phyloP scores from a whole-genome alignment of 768 basidiomycete species.

The Heimioporus sp. region DNA sequence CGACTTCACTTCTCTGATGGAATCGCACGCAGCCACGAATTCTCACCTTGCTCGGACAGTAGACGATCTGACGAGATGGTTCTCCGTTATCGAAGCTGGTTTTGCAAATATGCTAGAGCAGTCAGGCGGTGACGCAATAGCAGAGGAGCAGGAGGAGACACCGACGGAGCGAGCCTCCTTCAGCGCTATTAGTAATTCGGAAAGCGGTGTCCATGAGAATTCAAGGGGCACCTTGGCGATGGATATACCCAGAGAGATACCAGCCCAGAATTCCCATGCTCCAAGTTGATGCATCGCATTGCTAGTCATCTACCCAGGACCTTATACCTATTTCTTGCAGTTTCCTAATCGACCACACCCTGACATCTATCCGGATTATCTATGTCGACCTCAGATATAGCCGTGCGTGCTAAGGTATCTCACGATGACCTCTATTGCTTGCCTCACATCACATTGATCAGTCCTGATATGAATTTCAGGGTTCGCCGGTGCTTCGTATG shows the following conservation, averaged over 20 bases:
- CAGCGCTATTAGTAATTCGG: slow-evolving; percentile 4
- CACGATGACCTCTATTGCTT: slow-evolving; percentile 75
- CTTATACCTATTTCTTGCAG: slow-evolving; percentile 8
- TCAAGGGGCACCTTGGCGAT: slow-evolving; percentile 9
- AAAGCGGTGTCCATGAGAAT: slow-evolving; percentile 6
- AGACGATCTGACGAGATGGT: slow-evolving; percentile 73
- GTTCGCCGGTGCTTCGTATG: slow-evolving; percentile 83
- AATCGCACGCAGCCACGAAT: slow-evolving; percentile 58
- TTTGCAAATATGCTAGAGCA: slow-evolving; percentile 64
- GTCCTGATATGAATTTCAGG: slow-evolving; percentile 95
- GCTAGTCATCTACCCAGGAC: slow-evolving; percentile 17
- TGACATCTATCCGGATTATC: slow-evolving; percentile 16
- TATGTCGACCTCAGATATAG: slow-evolving; percentile 42
- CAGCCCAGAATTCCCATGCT: slow-evolving; percentile 1
- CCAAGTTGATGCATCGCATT: slow-evolving; percentile 7
- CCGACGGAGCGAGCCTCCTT: slow-evolving; percentile 22
- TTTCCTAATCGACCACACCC: slow-evolving; percentile 9
- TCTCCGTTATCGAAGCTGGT: slow-evolving; percentile 71
- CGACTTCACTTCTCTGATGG: slow-evolving; percentile 59
- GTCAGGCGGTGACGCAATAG: slow-evolving; percentile 50
- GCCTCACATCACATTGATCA: slow-evolving; percentile 70
- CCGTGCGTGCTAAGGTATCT: slow-evolving; percentile 73
- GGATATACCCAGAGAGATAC: slow-evolving; percentile 19
- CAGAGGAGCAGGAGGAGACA: slow-evolving; percentile 59
- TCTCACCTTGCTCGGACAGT: slow-evolving; percentile 70